Conservation (phyloP, 2,329 filamentous ascomycete genomes). For the Lachnellula willkommii region DNA sequence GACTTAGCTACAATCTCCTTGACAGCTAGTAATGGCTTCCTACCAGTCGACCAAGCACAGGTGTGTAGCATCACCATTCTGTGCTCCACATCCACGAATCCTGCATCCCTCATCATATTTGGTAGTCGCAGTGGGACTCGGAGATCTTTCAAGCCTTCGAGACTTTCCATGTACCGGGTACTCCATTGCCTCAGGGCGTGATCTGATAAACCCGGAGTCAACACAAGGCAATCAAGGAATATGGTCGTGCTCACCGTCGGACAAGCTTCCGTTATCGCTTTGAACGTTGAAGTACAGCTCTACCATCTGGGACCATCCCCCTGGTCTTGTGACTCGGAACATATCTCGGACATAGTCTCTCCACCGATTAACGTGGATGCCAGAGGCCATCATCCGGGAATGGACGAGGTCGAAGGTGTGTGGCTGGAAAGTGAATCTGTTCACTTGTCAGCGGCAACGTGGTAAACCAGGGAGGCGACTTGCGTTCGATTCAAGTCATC, state of each 20-base stretch:
- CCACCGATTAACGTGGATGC: conserved; percentile 54
- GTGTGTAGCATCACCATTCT: conserved; percentile 62
- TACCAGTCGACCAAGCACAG: conserved; percentile 65
- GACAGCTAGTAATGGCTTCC: conserved; percentile 21
- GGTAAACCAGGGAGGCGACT: conserved; percentile 18
- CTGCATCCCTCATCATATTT: conserved; percentile 37
- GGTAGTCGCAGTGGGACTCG: conserved; percentile 55
- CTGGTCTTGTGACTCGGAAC: conserved; percentile 62
- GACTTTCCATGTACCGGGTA: conserved; percentile 53
- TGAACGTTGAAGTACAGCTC: conserved; percentile 83
- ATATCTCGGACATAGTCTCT: conserved; percentile 70
- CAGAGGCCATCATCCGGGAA: conserved; percentile 37
- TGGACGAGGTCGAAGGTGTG: conserved; percentile 80
- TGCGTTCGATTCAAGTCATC: conserved; percentile 65
- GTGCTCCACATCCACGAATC: conserved; percentile 63
- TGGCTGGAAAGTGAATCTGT: conserved; percentile 60
- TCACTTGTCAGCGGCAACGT: background rate
- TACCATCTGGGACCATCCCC: conserved; percentile 84
- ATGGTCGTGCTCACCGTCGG: conserved; percentile 43
- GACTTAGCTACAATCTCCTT: background rate
- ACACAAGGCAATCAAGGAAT: background rate
- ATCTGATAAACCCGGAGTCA: conserved; percentile 34
- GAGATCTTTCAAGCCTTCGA: conserved; percentile 61
- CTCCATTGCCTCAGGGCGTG: conserved; percentile 67
- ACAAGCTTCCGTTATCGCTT: conserved; percentile 76